Base-by-base conservation (phyloP, 345 rosid species). In the Eucalyptus microcorys region DNA sequence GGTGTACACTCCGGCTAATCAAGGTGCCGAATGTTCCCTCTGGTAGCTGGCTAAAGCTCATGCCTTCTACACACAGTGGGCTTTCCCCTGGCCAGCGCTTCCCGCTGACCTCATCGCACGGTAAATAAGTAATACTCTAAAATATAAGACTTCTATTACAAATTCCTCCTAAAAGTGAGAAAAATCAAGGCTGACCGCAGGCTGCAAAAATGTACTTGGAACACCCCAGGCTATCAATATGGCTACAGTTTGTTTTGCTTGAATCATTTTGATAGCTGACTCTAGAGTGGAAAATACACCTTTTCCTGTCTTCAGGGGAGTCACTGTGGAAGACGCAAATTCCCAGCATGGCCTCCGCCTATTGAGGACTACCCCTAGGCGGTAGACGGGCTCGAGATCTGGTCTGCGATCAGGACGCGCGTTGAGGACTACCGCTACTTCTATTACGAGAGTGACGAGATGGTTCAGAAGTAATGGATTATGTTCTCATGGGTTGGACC, bases 41-140 rank as follows among this genome's bases (percentile, higher is more conserved):
- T 96, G 99, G 99, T 95, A 94, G 80, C 92, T 96, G 43, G 97
- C 99, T 22, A 97, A 96, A 90, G 98, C 98, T 91, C 96, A 95
- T 84, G 87, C 49, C 2, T 53, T 92, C 37, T 93, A 94, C 80
- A 94, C 93, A 90, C 50, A 86, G 81, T 94, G 95, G 96, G 92
- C 88, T 15, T 94, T 95, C 87, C 92, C 94, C n/a, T 93, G 90
- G 61, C 96, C 95, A 88, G 95, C 96, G 5, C 91, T 96, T 93
- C 94, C 53, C 53, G 22, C 53, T 6, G 53, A 50, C 53, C 53
- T 50, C 22, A 50, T 50, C 21, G 53, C 53, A 50, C 53, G 53
- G 21, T 50, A 16, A 3, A 50, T 50, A 50, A 0, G 22, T 50
- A 50, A 16, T 50, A 7, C 53, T 50, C 22, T 50, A 50, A 50